Evolutionary conservation across 495 filamentous ascomycete species (phyloP), one percentile per base, ranked within the genome.

Genomic region (Podospora conica): DNA sequence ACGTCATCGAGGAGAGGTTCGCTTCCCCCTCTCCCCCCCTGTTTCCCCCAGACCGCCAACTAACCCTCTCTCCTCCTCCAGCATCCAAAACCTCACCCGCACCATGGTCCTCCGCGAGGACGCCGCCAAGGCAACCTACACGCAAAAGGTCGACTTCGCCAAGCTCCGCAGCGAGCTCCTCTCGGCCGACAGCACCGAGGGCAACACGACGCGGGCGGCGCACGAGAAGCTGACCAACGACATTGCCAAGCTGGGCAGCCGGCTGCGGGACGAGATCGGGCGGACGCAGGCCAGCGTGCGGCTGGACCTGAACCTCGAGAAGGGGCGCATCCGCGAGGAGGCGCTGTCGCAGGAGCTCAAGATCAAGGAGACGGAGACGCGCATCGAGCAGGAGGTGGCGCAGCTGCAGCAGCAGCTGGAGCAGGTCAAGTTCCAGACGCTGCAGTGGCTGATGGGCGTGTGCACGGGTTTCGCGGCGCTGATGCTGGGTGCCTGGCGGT

Each of bases 81-180:
- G 91, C 69, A 97, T 99, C 65, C 96, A 97, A 75, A 98, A 99
- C 81, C 81, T 99, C 22, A 98, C 96, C 0, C 89, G 95, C 64
- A 98, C 95, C 11, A 98, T 99, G 96, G 96, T 99, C 3, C 84
- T 96, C n/a, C 91, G 91, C 72, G 96, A 98, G 79, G 96, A 92
- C 67, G 87, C 90, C 54, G 89, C 90, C 66, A 88, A 88, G 66
- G 89, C 91, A 7, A 96, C 92, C 3, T 99, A 99, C 79, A 96
- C 93, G 0, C 96, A 98, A 74, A 98, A 98, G 78, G 96, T 99
- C 64, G 95, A 99, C 79, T 98, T 99, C 71, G 92, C 95, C n/a
- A 97, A 98, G 81, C 87, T 98, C 21, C 92, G 95, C 74, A 94
- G 91, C 25, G 95, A 99, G 77, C 86, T 99, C 2, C 86, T 96